A percentile compares a stretch with the other conserved stretches of the same genome.
Conservation (phyloP, 2,329 filamentous ascomycete species). For the Penicillium sp. region DNA sequence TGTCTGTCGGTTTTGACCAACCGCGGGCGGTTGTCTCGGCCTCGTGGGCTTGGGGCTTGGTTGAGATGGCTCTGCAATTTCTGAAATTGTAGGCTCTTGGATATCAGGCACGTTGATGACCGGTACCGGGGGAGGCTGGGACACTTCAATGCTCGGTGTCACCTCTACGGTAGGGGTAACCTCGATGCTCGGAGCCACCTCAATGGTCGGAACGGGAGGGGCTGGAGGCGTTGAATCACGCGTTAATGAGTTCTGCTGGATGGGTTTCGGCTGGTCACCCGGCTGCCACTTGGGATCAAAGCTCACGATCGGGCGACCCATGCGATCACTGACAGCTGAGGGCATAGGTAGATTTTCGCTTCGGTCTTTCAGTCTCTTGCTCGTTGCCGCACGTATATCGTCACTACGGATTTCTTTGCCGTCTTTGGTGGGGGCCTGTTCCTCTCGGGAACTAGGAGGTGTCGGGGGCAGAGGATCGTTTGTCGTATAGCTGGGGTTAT, state of each 20-base stretch:
- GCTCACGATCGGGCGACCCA: conserved; percentile 94
- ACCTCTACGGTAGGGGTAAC: conserved; percentile 33
- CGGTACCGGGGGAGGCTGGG: conserved; percentile 44
- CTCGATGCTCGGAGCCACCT: conserved; percentile 43
- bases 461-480: conserved; percentile 57
- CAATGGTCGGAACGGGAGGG: conserved; percentile 58
- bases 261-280: conserved; percentile 47
- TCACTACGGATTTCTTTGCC: conserved; percentile 82
- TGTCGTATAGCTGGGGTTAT: conserved; percentile 76
- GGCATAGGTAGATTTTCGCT: conserved; percentile 86
- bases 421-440: conserved; percentile 67
- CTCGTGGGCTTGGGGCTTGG: conserved; percentile 13
- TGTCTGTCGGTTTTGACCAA: conserved; percentile 26
- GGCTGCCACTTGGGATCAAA: conserved; percentile 82
- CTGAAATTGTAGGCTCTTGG: conserved; percentile 44
- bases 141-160: conserved; percentile 50
- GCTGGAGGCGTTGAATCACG: conserved; percentile 29
- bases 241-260: conserved; percentile 15
- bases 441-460: conserved; percentile 28
- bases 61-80: conserved; percentile 30
- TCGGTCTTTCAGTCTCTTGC: conserved; percentile 83
- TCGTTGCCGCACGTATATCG: conserved; percentile 88
- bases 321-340: conserved; percentile 85
- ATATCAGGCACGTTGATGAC: conserved; percentile 58
- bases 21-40: conserved; percentile 23